A percentile compares a stretch with the other conserved stretches of the same genome.
These are phyloP conservation scores for Stagonosporopsis tanaceti DNA, from an alignment of 2,329 filamentous ascomycete species.

Conservation along the genomic window DNA sequence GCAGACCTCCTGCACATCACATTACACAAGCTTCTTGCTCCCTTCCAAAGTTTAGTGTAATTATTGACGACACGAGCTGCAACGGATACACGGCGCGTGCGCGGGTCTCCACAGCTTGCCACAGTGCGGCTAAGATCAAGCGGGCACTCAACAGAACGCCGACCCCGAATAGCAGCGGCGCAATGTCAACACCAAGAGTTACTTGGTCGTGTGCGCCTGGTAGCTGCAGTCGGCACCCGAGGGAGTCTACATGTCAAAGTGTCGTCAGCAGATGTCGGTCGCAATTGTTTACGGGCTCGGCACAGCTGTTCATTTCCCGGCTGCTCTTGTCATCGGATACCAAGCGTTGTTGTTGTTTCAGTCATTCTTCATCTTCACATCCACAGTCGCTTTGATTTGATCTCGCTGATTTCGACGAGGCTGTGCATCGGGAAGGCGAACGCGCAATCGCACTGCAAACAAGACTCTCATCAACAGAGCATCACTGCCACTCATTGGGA, in stretches of 20 bases:
- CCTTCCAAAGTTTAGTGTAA: constrained; percentile 12
- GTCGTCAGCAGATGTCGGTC: constrained; percentile 7
- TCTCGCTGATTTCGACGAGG: constrained; percentile 28
- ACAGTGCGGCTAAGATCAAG: constrained; percentile 11
- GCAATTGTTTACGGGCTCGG: constrained; percentile 11
- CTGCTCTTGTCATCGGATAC: constrained; percentile 16
- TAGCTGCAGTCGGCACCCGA: constrained; percentile 6
- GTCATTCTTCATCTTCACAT: not conserved
- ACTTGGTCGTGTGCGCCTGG: constrained; percentile 8
- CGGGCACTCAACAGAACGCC: constrained; percentile 9
- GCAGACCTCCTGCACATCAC: constrained; percentile 16
- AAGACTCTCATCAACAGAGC: constrained; percentile 24
- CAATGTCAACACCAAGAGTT: constrained; percentile 8
- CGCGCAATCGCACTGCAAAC: constrained; percentile 33
- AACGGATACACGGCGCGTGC: constrained; percentile 7
- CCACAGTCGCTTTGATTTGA: constrained; percentile 6
- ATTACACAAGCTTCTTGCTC: constrained; percentile 11
- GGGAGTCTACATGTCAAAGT: constrained; percentile 6
- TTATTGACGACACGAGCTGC: constrained; percentile 15
- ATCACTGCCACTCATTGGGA: constrained; percentile 27
- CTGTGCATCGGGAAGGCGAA: constrained; percentile 34
- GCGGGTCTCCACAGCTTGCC: constrained; percentile 7
- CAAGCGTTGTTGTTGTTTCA: constrained; percentile 20
- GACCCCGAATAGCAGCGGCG: constrained; percentile 4
- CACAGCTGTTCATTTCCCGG: constrained; percentile 18